These are phyloP conservation scores for Talaromyces funiculosus DNA, from an alignment of 2,329 filamentous ascomycete species.

Conservation along the genomic window DNA sequence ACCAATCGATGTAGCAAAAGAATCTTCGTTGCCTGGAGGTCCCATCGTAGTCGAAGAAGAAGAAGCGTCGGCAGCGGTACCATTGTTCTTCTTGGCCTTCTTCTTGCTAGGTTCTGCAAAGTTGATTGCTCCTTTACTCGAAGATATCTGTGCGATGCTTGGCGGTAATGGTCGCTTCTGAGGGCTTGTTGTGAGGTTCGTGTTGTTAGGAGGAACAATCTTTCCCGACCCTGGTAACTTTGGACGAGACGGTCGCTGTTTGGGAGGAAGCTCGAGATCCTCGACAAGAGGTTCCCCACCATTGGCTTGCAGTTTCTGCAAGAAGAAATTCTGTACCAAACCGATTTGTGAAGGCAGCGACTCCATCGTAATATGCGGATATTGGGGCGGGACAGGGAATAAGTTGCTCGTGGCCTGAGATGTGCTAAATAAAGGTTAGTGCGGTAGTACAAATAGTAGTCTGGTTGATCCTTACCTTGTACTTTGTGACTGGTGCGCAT, in stretches of 20 bases:
- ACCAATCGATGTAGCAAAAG: conserved; percentile 5
- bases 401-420: conserved; percentile 52
- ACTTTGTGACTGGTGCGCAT: conserved; percentile 73
- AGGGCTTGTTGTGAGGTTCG: conserved; percentile 33
- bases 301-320: conserved; percentile 79
- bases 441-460: conserved; percentile 1
- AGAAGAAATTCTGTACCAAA: conserved; percentile 85
- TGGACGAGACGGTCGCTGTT: conserved; percentile 60
- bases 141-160: conserved; percentile 17
- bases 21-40: conserved; percentile 24
- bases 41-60: conserved; percentile 6
- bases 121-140: conserved; percentile 22
- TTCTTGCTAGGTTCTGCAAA: conserved; percentile 37
- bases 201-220: conserved; percentile 33
- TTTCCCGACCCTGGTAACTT: conserved; percentile 44
- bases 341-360: conserved; percentile 76
- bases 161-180: conserved; percentile 36
- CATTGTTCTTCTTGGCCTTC: conserved; percentile 39
- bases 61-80: conserved; percentile 21
- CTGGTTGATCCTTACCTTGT: conserved; percentile 43
- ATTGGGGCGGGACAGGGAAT: conserved; percentile 60
- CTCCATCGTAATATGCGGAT: conserved; percentile 72
- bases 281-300: conserved; percentile 78
- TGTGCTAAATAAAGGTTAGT: conserved; percentile 18
- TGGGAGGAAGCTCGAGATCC: conserved; percentile 88